Base-by-base conservation (phyloP, 2,329 filamentous ascomycete species). In the Aureobasidium sp. region DNA sequence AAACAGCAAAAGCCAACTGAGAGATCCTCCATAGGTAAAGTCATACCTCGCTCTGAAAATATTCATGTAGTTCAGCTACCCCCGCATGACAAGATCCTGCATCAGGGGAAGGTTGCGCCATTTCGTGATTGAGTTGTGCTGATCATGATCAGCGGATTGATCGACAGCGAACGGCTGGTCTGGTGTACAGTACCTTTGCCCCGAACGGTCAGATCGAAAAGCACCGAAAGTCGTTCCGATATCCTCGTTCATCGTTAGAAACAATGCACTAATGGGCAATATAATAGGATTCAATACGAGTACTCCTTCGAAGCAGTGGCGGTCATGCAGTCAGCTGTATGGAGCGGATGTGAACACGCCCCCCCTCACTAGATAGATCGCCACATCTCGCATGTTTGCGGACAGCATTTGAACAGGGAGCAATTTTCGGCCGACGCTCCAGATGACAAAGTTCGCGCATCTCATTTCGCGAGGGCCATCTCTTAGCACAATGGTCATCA, bases 191-290 rank as follows among this genome's bases (percentile, higher is more conserved):
- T 20, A 20, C 20, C 20, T 20, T 52, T 23, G 10, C 34, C 34
- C 36, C 23, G 50, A 53, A 39, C 50, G 23, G 39, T 15, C 20
- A 53, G 36, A 41, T 10, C 23, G 27, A 17, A 7, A 9, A 53
- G 8, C 36, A n/a, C 36, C 51, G 50, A 55, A 20, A 55, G 15
- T 55, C 51, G 37, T 55, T 55, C 51, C 51, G 51, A 55, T 55
- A 41, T 42, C 29, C 17, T 32, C 36, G 51, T 55, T 55, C 26
- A 32, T 55, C 37, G 36, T 36, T 29, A 17, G n/a, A 53, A 37
- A 55, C 7, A 27, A 29, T 53, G 1, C 23, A 32, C 51, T 42
- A n/a, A 29, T 32, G 36, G 3, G 36, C 37, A 29, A 26, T 13
- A 29, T 26, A 29, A 26, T 13, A 29, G 26, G 51, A 42, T 55